Evolutionary conservation across 208 protist genomes (phyloP).

Genomic region (Trypanosoma melophagium): DNA sequence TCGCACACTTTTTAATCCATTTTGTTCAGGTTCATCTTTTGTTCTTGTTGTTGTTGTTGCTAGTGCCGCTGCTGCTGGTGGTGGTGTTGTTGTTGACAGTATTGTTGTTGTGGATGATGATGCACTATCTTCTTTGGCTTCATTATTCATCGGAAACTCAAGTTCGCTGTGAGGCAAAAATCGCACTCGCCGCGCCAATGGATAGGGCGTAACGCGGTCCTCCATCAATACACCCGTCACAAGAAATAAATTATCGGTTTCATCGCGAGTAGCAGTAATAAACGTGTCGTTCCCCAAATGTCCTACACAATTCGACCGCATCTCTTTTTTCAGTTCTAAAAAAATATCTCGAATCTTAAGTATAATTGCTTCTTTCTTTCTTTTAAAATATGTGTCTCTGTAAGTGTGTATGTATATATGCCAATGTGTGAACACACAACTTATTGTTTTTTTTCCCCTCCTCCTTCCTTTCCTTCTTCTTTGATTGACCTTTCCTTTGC

Average conservation of each 20-base stretch:
- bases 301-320: conserved; percentile 78
- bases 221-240: conserved; percentile 59
- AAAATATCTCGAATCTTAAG: too few species aligned
- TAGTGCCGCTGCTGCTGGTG: not conserved
- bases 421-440: too few species aligned
- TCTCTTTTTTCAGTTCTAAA: too few species aligned
- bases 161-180: conserved; percentile 18
- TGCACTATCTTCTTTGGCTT: not conserved
- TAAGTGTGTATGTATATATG: too few species aligned
- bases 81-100: not conserved
- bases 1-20: conserved; percentile 5
- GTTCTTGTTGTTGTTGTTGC: not conserved
- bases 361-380: too few species aligned
- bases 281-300: conserved; percentile 88
- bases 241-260: conserved; percentile 44
- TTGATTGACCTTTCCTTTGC: conserved; percentile 21
- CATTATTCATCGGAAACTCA: not conserved
- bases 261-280: conserved; percentile 44
- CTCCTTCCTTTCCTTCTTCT: conserved; percentile 5
- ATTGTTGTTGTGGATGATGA: not conserved
- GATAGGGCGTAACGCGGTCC: conserved; percentile 36
- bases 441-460: not conserved
- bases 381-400: too few species aligned
- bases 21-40: not conserved
- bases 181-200: conserved; percentile 35